Conservation (phyloP, 1,139 yeast species). For the Diutina sp. region DNA sequence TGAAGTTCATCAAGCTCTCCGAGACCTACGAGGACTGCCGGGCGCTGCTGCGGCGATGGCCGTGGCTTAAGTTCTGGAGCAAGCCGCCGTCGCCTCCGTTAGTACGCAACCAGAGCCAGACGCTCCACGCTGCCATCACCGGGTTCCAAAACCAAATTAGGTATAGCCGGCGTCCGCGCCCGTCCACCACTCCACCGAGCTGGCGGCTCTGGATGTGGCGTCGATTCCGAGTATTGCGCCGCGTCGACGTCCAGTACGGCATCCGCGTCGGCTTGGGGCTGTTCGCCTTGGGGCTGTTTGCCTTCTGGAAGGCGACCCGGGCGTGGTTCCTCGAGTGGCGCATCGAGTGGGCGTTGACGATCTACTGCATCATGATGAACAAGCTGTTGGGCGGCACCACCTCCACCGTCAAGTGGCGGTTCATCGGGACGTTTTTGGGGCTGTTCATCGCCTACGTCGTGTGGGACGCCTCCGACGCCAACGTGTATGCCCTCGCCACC, state of each 20-base stretch:
- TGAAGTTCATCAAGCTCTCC: slow-evolving; percentile 32
- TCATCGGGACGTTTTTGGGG: slow-evolving; percentile 66
- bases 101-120: background rate
- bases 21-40: slow-evolving; percentile 25
- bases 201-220: slow-evolving; percentile 15
- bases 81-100: slow-evolving; percentile 1
- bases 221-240: slow-evolving; percentile 22
- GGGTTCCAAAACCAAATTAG: background rate
- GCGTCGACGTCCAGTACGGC: slow-evolving; percentile 69
- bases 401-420: slow-evolving; percentile 65
- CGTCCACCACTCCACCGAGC: background rate
- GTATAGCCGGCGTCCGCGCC: background rate
- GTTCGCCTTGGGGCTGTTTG: slow-evolving; percentile 49
- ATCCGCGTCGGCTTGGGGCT: slow-evolving; percentile 74
- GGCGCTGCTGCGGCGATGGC: slow-evolving; percentile 24
- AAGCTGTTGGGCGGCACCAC: slow-evolving; percentile 82
- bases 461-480: slow-evolving; percentile 50
- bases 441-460: slow-evolving; percentile 45
- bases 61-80: slow-evolving; percentile 43
- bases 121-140: background rate
- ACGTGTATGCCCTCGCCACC: slow-evolving; percentile 38
- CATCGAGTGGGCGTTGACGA: slow-evolving; percentile 76
- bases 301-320: slow-evolving; percentile 47
- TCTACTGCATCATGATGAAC: slow-evolving; percentile 75
- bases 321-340: slow-evolving; percentile 51